Evolutionary conservation across 2,329 filamentous ascomycete genomes (phyloP).

Genomic region (Huntiella savannae): DNA sequence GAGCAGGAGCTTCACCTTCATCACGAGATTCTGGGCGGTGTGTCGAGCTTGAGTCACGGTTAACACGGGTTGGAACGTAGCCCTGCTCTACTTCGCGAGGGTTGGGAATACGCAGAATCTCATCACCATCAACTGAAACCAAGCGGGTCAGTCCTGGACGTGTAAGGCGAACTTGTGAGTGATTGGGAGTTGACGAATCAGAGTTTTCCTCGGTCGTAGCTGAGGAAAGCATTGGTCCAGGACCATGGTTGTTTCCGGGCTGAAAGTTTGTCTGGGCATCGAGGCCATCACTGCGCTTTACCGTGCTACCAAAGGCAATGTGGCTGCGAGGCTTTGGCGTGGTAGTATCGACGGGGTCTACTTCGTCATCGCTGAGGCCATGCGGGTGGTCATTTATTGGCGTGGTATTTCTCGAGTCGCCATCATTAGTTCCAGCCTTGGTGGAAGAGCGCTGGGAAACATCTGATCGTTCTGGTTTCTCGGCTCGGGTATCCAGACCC

Average conservation of each 20-base stretch:
- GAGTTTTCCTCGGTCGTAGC: conserved; percentile 17
- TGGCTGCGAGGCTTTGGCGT: conserved; percentile 8
- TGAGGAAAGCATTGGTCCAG: conserved; percentile 5
- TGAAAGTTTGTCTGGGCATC: conserved; percentile 13
- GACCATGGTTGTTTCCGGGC: conserved; percentile 4
- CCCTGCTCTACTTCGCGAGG: conserved; percentile 80
- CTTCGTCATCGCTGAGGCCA: neutral
- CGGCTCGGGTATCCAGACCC: conserved; percentile 17
- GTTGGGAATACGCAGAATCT: conserved; percentile 71
- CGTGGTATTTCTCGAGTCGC: conserved; percentile 4
- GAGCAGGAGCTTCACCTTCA: neutral
- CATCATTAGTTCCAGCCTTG: conserved; percentile 3
- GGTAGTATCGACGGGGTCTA: conserved; percentile 3
- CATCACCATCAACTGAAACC: conserved; percentile 53
- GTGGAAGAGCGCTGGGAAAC: conserved; percentile 4
- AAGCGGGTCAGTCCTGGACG: conserved; percentile 6
- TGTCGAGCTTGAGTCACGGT: conserved; percentile 1
- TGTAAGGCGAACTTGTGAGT: conserved; percentile 1
- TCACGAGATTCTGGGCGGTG: conserved; percentile 8
- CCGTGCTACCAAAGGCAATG: conserved; percentile 51
- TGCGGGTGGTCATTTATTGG: conserved; percentile 1
- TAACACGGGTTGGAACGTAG: conserved; percentile 41
- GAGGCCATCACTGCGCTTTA: conserved; percentile 39
- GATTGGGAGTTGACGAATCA: conserved; percentile 25
- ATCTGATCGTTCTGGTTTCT: conserved; percentile 11